These are phyloP conservation scores for Candida sojae DNA, from an alignment of 1,139 yeast genomes.

Conservation along the genomic window DNA sequence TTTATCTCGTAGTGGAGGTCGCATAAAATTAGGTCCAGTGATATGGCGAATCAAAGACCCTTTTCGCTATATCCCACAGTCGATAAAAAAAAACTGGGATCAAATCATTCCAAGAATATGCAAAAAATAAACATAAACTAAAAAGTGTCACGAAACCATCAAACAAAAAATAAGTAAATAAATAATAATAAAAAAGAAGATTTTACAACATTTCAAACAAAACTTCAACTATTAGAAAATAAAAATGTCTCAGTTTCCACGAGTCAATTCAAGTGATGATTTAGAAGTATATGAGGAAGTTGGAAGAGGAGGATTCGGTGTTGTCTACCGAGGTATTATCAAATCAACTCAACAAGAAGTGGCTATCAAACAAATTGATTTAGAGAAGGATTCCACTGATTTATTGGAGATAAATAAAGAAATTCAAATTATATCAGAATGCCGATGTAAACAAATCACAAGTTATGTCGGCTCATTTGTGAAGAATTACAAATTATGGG, in stretches of 20 bases:
- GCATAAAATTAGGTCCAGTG: too few relatives aligned
- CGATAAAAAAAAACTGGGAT: too few relatives aligned
- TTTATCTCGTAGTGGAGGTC: too few relatives aligned
- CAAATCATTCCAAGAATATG: neutral
- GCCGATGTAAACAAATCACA: constrained; percentile 67
- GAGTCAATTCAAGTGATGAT: constrained; percentile 26
- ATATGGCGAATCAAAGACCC: too few relatives aligned
- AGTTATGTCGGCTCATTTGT: constrained; percentile 80
- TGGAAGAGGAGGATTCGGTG: constrained; percentile 89
- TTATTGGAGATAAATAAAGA: constrained; percentile 80
- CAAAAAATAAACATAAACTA: neutral
- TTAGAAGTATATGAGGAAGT: constrained; percentile 69
- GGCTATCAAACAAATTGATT: constrained; percentile 73
- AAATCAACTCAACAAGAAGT: constrained; percentile 51
- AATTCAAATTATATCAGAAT: constrained; percentile 73
- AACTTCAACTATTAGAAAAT: neutral
- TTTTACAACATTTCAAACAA: constrained; percentile 2
- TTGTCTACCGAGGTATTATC: constrained; percentile 74
- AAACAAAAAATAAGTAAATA: neutral
- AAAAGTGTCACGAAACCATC: neutral
- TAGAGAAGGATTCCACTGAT: constrained; percentile 76
- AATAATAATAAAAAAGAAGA: neutral
- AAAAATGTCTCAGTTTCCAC: neutral
- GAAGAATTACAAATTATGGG: constrained; percentile 79
- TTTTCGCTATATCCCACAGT: too few relatives aligned